Evolutionary conservation across 768 basidiomycete genomes (phyloP).

Genomic region (Podaxis pistillaris): DNA sequence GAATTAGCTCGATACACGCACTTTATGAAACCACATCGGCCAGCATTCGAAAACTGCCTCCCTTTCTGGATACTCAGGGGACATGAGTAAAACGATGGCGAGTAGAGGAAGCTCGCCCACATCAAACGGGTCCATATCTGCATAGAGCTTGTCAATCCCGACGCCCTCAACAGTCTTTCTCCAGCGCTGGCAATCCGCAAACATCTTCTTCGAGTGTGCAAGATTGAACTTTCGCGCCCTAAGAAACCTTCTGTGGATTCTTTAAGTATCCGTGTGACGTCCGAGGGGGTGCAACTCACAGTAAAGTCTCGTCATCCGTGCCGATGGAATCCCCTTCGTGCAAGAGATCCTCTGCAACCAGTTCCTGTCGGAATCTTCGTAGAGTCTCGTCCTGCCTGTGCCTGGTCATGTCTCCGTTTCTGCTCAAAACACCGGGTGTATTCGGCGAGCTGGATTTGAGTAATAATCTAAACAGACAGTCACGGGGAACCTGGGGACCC

Average conservation of each 20-base stretch:
- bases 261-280: not conserved
- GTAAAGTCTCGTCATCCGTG: slow-evolving; percentile 53
- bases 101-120: slow-evolving; percentile 37
- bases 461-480: not conserved
- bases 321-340: slow-evolving; percentile 63
- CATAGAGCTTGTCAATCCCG: slow-evolving; percentile 66
- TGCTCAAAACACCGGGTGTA: not conserved
- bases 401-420: not conserved
- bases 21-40: slow-evolving; percentile 83
- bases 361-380: slow-evolving; percentile 47
- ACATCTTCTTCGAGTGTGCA: slow-evolving; percentile 60
- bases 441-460: not conserved
- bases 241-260: slow-evolving; percentile 60
- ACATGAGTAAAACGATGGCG: not conserved
- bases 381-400: slow-evolving; percentile 36
- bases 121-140: slow-evolving; percentile 64
- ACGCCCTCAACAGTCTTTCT: slow-evolving; percentile 58
- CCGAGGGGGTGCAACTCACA: slow-evolving; percentile 39
- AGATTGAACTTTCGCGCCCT: slow-evolving; percentile 67
- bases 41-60: slow-evolving; percentile 69
- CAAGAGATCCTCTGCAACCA: slow-evolving; percentile 52
- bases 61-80: slow-evolving; percentile 62
- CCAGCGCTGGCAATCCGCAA: slow-evolving; percentile 68
- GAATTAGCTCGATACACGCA: slow-evolving; percentile 22
- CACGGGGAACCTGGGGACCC: slow-evolving; percentile 5